A percentile compares a stretch with the other conserved stretches of the same genome.
Conservation (phyloP, 2,329 filamentous ascomycete species). For the Fusarium cyanostomum region DNA sequence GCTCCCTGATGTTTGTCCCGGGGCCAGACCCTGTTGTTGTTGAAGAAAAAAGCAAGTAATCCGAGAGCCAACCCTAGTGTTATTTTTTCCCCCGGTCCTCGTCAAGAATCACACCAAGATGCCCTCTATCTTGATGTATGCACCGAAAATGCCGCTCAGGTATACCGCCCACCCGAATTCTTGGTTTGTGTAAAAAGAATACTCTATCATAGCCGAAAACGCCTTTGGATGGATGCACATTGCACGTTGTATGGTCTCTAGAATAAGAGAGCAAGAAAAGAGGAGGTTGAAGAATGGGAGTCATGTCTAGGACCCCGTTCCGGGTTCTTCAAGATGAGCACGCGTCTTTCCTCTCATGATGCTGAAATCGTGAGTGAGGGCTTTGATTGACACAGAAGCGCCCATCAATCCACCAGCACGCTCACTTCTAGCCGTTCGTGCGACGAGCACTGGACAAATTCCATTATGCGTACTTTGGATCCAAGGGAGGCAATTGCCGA, state of each 20-base stretch:
- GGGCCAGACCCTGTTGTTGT: conserved; percentile 13
- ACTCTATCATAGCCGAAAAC: conserved; percentile 48
- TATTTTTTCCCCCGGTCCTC: conserved; percentile 22
- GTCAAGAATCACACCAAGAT: conserved; percentile 22
- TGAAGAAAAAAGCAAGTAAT: conserved; percentile 26
- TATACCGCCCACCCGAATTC: conserved; percentile 34
- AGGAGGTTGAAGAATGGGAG: conserved; percentile 12
- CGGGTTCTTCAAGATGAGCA: conserved; percentile 7
- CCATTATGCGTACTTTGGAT: neutral
- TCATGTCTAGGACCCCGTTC: neutral
- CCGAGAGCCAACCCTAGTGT: conserved; percentile 16
- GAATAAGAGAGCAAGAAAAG: conserved; percentile 30
- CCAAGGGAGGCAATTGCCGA: neutral
- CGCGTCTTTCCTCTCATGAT: conserved; percentile 25
- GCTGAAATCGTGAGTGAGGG: neutral
- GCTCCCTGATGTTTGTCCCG: conserved; percentile 8
- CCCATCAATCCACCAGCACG: neutral
- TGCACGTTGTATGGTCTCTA: conserved; percentile 35
- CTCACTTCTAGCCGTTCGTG: neutral
- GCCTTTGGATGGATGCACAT: conserved; percentile 44
- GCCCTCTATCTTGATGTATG: conserved; percentile 29
- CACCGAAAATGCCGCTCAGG: conserved; percentile 36
- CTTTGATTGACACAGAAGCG: neutral
- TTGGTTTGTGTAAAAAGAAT: conserved; percentile 35
- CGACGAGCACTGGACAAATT: neutral